Evolutionary conservation across 78 protist genomes (phyloP).

Genomic region (Guillardia theta): DNA sequence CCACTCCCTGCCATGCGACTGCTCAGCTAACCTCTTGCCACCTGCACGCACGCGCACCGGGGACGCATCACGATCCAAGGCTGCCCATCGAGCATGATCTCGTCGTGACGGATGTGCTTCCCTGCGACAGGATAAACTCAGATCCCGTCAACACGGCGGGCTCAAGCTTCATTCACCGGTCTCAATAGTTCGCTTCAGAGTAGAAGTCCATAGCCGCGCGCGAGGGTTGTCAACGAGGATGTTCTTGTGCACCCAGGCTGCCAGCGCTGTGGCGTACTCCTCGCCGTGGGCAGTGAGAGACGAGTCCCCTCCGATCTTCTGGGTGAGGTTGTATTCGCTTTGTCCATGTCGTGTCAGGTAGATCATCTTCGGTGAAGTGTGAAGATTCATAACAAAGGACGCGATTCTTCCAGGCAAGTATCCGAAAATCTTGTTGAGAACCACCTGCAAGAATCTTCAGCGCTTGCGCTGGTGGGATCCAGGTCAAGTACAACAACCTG

Average conservation of each 20-base stretch:
- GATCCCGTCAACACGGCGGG: too few relatives aligned
- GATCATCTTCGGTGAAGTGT: background rate
- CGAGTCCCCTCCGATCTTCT: constrained; percentile 26
- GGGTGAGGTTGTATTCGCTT: background rate
- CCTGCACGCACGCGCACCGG: background rate
- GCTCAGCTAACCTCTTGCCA: background rate
- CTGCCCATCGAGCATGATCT: background rate
- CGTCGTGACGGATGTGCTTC: background rate
- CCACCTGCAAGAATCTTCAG: background rate
- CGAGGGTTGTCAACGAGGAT: background rate
- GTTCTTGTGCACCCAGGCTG: background rate
- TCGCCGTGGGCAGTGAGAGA: background rate
- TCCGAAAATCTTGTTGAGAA: background rate
- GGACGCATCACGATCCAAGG: background rate
- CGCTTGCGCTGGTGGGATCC: background rate
- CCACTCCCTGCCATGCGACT: background rate
- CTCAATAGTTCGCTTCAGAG: background rate
- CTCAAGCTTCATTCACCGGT: too few relatives aligned
- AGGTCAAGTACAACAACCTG: too few relatives aligned
- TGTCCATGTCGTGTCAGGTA: background rate
- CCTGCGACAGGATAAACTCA: too few relatives aligned
- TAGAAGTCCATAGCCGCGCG: background rate
- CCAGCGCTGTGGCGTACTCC: background rate
- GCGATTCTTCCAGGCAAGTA: background rate
- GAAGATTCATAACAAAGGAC: background rate